A percentile compares a stretch with the other conserved stretches of the same genome.
These are phyloP conservation scores for Falciphora oryzae DNA, from an alignment of 2,329 filamentous ascomycete genomes.

Conservation along the genomic window DNA sequence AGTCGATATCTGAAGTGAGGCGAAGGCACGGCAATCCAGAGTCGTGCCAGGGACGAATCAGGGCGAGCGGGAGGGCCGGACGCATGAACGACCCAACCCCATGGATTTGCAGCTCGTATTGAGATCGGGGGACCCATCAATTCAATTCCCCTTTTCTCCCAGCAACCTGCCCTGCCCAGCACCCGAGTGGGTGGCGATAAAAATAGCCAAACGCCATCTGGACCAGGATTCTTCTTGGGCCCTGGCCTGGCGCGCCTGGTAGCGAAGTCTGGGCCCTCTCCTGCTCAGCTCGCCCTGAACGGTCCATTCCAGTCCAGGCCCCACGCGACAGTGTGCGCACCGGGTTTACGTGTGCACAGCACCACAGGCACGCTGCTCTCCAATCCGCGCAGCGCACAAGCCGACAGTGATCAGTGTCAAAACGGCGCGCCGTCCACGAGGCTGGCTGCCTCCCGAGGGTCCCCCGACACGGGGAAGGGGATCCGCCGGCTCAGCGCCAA, in stretches of 20 bases:
- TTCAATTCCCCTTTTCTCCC: background rate
- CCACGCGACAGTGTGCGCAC: background rate
- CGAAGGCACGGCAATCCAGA: no score
- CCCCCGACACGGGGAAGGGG: background rate
- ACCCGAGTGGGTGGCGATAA: background rate
- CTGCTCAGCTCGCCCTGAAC: background rate
- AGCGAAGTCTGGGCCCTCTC: background rate
- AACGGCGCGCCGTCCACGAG: background rate
- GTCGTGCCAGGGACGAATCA: background rate
- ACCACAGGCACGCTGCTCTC: no score
- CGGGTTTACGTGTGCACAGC: background rate
- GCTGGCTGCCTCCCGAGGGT: background rate
- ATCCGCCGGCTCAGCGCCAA: background rate
- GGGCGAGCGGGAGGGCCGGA: background rate
- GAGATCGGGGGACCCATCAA: background rate
- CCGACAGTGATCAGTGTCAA: background rate
- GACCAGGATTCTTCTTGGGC: background rate
- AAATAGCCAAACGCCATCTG: constrained; percentile 3
- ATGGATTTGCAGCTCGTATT: constrained; percentile 3
- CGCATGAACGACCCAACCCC: background rate
- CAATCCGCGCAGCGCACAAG: background rate
- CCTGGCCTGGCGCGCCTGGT: no score
- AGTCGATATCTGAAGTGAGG: no score
- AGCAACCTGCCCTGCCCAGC: background rate
- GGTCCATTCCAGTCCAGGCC: background rate